phyloP scores from a whole-genome alignment of 139 green algal genomes.

The Raphidocelis subcapitata region DNA sequence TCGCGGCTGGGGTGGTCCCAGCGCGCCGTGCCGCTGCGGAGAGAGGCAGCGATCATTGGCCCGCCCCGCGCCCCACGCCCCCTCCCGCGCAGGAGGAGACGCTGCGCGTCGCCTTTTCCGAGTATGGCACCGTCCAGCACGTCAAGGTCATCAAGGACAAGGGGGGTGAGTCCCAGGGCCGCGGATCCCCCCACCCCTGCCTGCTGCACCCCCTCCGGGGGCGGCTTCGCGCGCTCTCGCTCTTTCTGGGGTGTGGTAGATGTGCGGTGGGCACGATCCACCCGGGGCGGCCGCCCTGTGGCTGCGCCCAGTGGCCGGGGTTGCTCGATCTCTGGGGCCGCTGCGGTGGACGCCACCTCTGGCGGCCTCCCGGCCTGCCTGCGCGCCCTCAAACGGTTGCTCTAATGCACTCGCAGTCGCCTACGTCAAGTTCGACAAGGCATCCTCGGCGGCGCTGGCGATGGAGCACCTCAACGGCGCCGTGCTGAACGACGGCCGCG shows the following conservation, averaged over 20 bases:
- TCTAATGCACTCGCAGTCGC: conserved; percentile 80
- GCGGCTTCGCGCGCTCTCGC: too few relatives aligned
- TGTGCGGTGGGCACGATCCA: too few relatives aligned
- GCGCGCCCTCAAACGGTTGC: too few relatives aligned
- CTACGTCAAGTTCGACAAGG: conserved; percentile 88
- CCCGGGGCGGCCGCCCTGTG: too few relatives aligned
- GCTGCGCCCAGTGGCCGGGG: too few relatives aligned
- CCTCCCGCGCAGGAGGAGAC: conserved; percentile 50
- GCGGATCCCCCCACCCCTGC: not conserved
- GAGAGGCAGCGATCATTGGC: not conserved
- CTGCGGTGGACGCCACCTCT: too few relatives aligned
- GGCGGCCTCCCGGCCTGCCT: too few relatives aligned
- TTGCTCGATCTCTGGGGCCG: too few relatives aligned
- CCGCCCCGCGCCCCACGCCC: not conserved
- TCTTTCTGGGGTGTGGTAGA: not conserved
- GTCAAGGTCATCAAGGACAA: conserved; percentile 84
- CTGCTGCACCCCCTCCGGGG: not conserved
- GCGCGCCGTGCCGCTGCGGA: not conserved
- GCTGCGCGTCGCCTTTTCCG: conserved; percentile 56
- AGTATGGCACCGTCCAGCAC: conserved; percentile 59
- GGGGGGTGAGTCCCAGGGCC: conserved; percentile 54
- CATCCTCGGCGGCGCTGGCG: conserved; percentile 72
- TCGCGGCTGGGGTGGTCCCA: not conserved
- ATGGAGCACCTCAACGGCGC: conserved; percentile 85
- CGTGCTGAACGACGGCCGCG: conserved; percentile 83